Evolutionary conservation across 306 rosid genomes (phyloP), one percentile per base, ranked within the genome.

Genomic region (Rosa persica): DNA sequence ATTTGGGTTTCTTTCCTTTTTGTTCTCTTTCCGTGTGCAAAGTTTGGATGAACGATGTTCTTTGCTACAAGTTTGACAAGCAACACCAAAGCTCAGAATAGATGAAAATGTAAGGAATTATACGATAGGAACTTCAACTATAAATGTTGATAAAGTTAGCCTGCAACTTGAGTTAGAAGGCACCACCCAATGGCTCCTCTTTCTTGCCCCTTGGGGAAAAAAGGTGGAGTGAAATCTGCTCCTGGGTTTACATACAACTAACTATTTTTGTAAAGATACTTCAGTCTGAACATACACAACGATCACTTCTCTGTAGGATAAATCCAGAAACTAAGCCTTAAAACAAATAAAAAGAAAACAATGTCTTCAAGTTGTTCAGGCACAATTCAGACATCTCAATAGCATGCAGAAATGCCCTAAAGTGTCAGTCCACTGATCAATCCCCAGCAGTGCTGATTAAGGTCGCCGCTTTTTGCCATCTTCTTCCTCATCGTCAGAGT

Each of bases 401-500:
- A 69, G 39, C 25, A 19, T 15, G 61, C 44, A 72, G 5, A 72
- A 49, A 17, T 42, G 54, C 69, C 40, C 43, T 5, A 3, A 43
- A 74, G 66, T 42, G 20, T 58, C 54, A 2, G 42, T 43, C 78
- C 64, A 70, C 6, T 43, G 19, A 57, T 42, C 39, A 20, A 44
- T 44, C 46, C 72, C 70, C 61, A 1, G 34, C 23, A 16, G 17
- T 8, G 22, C 23, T 44, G 46, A 62, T 30, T 79, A 92, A 76
- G 79, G 74, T 76, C 81, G 84, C 47, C 83, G 87, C 76, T 90
- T 92, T 52, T 89, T 70, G 77, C 90, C 97, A 85, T 94, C 97
- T 20, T 94, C 98, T 43, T 93, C 98, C 0, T 94, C 98, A 1
- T 94, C 98, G 75, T 94, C 98, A 43, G 97, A 92, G 86, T 94